These are phyloP conservation scores for Porcisia hertigi DNA, from an alignment of 208 protist species.

Conservation along the genomic window DNA sequence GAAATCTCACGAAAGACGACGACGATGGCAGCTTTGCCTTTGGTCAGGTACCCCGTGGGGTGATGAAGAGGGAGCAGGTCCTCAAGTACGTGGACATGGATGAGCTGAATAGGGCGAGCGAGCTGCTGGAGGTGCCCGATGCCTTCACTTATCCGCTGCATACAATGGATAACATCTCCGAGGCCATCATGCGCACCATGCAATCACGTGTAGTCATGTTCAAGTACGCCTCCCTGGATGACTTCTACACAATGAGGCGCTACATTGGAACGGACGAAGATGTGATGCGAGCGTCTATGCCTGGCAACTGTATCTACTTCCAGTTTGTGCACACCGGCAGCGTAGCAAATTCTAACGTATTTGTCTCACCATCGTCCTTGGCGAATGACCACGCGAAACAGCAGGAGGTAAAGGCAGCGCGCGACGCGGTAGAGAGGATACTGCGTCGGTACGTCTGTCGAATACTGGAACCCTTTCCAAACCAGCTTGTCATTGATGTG, in stretches of 20 bases:
- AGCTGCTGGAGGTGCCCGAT: constrained; percentile 24
- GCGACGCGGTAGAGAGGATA: constrained; percentile 28
- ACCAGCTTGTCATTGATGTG: constrained; percentile 56
- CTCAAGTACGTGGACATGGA: constrained; percentile 5
- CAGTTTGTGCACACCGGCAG: constrained; percentile 9
- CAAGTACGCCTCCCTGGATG: constrained; percentile 30
- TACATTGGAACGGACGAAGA: constrained; percentile 32
- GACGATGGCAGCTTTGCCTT: constrained; percentile 4
- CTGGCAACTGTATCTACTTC: constrained; percentile 6
- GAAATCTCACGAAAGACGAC: constrained; percentile 5
- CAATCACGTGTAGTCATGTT: constrained; percentile 44
- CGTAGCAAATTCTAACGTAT: not conserved
- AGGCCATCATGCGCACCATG: constrained; percentile 42
- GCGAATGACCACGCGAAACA: not conserved
- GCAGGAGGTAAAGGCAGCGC: constrained; percentile 12
- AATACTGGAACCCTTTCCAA: constrained; percentile 37
- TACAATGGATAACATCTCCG: constrained; percentile 44
- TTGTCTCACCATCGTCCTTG: not conserved
- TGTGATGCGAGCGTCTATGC: constrained; percentile 1
- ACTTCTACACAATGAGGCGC: constrained; percentile 20
- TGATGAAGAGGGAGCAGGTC: not conserved
- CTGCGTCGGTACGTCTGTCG: constrained; percentile 41
- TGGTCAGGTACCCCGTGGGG: constrained; percentile 4
- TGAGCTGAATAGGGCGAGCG: not conserved
- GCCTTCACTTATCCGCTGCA: constrained; percentile 44